Base-by-base conservation (phyloP, 1,284 basidiomycete genomes). In the Mycena sp. region DNA sequence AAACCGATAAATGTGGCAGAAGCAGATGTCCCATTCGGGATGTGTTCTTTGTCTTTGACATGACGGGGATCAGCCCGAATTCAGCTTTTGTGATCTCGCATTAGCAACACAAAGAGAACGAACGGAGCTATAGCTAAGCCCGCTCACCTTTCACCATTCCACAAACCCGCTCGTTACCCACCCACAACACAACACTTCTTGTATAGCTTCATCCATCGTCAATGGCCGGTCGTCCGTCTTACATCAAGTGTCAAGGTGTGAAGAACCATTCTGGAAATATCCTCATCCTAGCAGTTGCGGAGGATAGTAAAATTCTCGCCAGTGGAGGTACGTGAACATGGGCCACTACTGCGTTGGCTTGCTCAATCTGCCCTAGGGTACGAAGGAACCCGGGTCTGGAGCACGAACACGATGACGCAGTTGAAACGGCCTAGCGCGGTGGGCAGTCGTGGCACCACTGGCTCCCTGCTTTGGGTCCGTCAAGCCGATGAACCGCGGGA, bases 241-340 rank as follows among this genome's bases (percentile, higher is more conserved):
- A 55, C 43, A 45, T 30, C n/a, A 19, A 35, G 23, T 14, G n/a
- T 9, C 53, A 21, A 2, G 53, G 53, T 14, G 21, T 55, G 21
- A 11, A 44, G n/a, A 25, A 10, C 2, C n/a, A n/a, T n/a, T n/a
- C n/a, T n/a, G n/a, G n/a, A n/a, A n/a, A 17, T 21, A 37, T 55
- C 29, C 41, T 55, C 41, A 29, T 26, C 30, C 41, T 55, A n/a
- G 53, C 53, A n/a, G 41, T 45, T 11, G 25, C 41, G 21, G 43
- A 30, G 25, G 29, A 55, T 19, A 28, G 50, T 32, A 55, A 41
- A 19, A 44, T 29, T 23, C 45, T 61, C 6, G 52, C 52, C 12
- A 61, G 21, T n/a, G 59, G 51, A 51, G 57, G 57, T 59, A 59
- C 6, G 44, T 16, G 54, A 16, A 40, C n/a, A 25, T 38, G 19